phyloP scores from a whole-genome alignment of 2,329 filamentous ascomycete genomes.

The Scolecobasidium constrictum region DNA sequence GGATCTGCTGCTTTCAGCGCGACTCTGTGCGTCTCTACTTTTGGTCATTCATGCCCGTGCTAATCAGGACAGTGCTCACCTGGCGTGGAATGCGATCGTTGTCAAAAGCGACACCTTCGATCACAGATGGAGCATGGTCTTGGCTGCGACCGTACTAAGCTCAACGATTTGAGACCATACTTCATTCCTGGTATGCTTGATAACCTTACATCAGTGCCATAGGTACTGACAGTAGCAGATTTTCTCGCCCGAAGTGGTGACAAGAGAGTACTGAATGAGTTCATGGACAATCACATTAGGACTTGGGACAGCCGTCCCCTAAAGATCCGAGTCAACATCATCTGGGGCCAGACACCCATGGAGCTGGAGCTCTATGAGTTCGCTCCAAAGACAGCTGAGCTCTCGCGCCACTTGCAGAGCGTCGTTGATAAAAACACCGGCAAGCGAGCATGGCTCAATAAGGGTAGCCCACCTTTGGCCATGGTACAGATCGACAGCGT shows the following conservation, averaged over 20 bases:
- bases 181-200: conserved; percentile 28
- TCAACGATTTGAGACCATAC: conserved; percentile 30
- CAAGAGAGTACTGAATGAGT: conserved; percentile 29
- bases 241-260: conserved; percentile 31
- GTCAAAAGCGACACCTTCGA: conserved; percentile 26
- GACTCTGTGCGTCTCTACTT: conserved; percentile 25
- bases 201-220: neutral
- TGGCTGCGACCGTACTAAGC: conserved; percentile 34
- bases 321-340: conserved; percentile 31
- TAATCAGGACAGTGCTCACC: conserved; percentile 22
- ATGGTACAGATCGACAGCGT: conserved; percentile 33
- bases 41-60: conserved; percentile 11
- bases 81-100: conserved; percentile 27
- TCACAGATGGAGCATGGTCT: conserved; percentile 29
- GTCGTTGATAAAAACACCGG: conserved; percentile 25
- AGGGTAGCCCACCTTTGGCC: conserved; percentile 34
- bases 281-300: conserved; percentile 26
- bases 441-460: conserved; percentile 19
- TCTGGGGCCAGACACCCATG: conserved; percentile 32
- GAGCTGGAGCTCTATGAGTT: conserved; percentile 37
- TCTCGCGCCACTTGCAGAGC: conserved; percentile 32
- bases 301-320: conserved; percentile 26
- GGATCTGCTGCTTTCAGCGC: conserved; percentile 37
- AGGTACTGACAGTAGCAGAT: conserved; percentile 13
- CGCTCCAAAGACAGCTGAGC: conserved; percentile 26